These are phyloP conservation scores for Solanum clarkiae DNA, from an alignment of 257 asterid genomes.

Conservation along the genomic window DNA sequence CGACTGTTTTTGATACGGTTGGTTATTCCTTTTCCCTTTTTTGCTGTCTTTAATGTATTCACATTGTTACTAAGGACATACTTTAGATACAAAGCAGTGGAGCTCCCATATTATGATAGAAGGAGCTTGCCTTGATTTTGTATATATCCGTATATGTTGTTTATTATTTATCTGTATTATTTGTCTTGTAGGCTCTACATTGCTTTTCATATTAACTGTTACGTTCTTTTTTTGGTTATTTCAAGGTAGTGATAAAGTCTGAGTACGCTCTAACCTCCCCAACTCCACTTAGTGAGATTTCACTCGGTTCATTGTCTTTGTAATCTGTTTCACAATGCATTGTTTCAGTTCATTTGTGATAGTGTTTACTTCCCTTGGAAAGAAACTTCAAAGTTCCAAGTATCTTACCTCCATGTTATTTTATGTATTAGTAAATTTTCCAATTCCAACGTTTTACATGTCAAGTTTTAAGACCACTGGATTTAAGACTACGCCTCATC, in stretches of 20 bases:
- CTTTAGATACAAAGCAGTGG: no score
- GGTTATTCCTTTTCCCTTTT: neutral
- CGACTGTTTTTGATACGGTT: slow-evolving; percentile 53
- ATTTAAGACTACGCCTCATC: neutral
- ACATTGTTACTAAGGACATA: no score
- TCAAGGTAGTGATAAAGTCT: no score
- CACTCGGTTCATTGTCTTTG: neutral
- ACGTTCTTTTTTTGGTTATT: no score
- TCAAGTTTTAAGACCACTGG: neutral
- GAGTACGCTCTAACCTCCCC: no score
- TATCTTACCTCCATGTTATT: neutral
- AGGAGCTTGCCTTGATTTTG: no score
- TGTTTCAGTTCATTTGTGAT: neutral
- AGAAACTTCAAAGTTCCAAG: neutral
- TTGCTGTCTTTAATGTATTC: neutral
- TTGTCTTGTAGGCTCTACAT: no score
- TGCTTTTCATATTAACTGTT: no score
- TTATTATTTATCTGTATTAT: no score
- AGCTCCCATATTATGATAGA: no score
- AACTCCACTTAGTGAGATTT: no score
- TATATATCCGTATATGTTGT: no score
- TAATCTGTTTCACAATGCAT: neutral
- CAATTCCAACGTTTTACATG: neutral
- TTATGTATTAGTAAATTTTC: neutral
- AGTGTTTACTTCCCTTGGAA: neutral